These are phyloP conservation scores for Claviceps pazoutovae DNA, from an alignment of 2,329 filamentous ascomycete genomes.

Conservation along the genomic window DNA sequence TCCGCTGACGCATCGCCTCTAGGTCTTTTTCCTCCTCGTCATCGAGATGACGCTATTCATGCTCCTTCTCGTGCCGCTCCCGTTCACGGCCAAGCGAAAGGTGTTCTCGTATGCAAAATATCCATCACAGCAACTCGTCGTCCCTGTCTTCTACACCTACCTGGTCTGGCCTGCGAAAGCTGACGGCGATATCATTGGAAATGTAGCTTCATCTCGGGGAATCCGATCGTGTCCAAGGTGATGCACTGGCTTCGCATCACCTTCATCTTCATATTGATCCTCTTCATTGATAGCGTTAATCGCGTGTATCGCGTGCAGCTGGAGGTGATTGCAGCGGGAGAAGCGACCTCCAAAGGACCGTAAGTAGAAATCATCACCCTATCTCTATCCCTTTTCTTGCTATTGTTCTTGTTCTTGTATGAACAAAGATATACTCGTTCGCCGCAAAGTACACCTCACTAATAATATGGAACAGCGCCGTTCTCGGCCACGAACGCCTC, in stretches of 20 bases:
- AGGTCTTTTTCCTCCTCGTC: constrained; percentile 77
- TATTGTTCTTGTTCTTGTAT: background rate
- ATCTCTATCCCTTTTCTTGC: background rate
- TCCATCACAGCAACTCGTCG: background rate
- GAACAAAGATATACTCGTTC: no score
- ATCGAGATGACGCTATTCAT: constrained; percentile 73
- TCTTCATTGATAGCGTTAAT: constrained; percentile 92
- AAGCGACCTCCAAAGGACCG: constrained; percentile 32
- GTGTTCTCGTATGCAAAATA: constrained; percentile 52
- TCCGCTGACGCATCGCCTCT: no score
- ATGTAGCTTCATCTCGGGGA: constrained; percentile 80
- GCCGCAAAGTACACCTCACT: background rate
- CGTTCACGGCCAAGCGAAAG: constrained; percentile 71
- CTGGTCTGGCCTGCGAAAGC: background rate
- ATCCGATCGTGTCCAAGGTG: constrained; percentile 69
- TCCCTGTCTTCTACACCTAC: background rate
- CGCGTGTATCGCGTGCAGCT: constrained; percentile 94
- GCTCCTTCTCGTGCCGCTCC: constrained; percentile 71
- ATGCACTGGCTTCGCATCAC: constrained; percentile 99
- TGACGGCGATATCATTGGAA: background rate
- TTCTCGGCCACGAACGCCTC: constrained; percentile 86
- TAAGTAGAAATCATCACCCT: constrained; percentile 21
- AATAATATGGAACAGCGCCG: constrained; percentile 28
- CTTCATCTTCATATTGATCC: constrained; percentile 96
- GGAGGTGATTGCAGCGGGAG: constrained; percentile 62